Evolutionary conservation across 805 yeast genomes (phyloP), one percentile per base, ranked within the genome.

Genomic region (Lipomyces sp.): DNA sequence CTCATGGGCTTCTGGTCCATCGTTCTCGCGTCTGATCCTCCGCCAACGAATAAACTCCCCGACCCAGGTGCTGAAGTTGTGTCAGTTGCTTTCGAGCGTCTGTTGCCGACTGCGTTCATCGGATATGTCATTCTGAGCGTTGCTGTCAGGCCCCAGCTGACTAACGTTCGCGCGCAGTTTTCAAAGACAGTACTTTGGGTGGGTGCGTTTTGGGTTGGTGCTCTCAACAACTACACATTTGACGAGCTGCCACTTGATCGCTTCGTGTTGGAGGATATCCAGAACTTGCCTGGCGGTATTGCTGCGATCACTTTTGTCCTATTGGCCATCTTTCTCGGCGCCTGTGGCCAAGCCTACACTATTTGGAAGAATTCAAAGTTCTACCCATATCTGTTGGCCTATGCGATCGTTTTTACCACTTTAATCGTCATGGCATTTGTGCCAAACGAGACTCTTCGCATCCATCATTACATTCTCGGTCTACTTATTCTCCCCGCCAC

Each of bases 241-340:
- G 98, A 89, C 63, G 71, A 90, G 53, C 68, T 91, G 10, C 96
- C 97, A 0, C 82, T 90, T 10, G 98, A 91, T 64, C 73, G 98
- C 48, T 71, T 91, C 38, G 86, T 91, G 0, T 61, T 80, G 2
- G 69, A 72, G 10, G 98, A 91, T 64, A 70, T 91, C 26, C 78
- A 75, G 56, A 76, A 77, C 24, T 90, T 84, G 68, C 82, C 91
- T 0, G 96, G 95, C 0, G 86, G 95, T 0, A 63, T 84, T 34
- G 48, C 78, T 0, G 84, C 95, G 0, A 79, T 86, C 0, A 51
- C 76, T 0, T 65, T 76, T 0, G 76, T 90, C 0, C 67, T 77
- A 0, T 48, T 68, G 2, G 56, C 75, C 1, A 75, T 86, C 3
- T n/a, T 72, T 0, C 49, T 69, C 0, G 81, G 90, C 61, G 83